phyloP scores from a whole-genome alignment of 176 grass and related monocot species.

The Metroxylon sagu region DNA sequence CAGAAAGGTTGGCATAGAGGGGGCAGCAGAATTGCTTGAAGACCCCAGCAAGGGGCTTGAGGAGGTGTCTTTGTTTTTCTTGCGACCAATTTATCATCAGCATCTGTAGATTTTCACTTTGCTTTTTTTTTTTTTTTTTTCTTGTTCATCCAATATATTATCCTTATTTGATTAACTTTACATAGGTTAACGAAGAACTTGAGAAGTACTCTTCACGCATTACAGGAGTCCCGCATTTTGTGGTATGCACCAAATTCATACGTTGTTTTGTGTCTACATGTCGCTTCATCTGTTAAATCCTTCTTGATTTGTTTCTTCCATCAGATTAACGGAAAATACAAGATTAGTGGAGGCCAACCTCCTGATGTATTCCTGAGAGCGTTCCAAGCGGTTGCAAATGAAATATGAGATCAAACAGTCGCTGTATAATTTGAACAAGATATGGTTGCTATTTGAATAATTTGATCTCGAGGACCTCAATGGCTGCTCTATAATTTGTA shows the following conservation, averaged over 20 bases:
- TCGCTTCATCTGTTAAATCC: no score
- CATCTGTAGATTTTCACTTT: slow-evolving; percentile 1
- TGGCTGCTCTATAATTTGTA: no score
- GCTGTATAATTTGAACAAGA: no score
- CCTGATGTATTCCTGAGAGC: slow-evolving; percentile 58
- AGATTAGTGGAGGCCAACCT: slow-evolving; percentile 82
- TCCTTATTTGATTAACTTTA: slow-evolving; percentile 1
- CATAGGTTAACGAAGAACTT: slow-evolving; percentile 78
- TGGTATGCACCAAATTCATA: slow-evolving; percentile 28
- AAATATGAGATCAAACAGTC: not conserved
- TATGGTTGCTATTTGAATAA: no score
- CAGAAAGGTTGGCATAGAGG: slow-evolving; percentile 72
- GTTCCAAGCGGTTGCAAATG: slow-evolving; percentile 42
- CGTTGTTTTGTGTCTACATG: no score
- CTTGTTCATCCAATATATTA: not conserved
- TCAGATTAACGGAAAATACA: slow-evolving; percentile 72
- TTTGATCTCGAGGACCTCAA: no score
- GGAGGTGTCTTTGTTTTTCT: slow-evolving; percentile 35
- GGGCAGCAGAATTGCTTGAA: slow-evolving; percentile 68
- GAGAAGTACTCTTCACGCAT: slow-evolving; percentile 76
- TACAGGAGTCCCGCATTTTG: slow-evolving; percentile 76
- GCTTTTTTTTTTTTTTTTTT: not conserved
- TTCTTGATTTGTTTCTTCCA: slow-evolving; percentile 8
- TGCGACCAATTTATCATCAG: not conserved
- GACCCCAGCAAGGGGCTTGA: slow-evolving; percentile 57